Base-by-base conservation (phyloP, 441 rosid species). In the Brassica hybrid region DNA sequence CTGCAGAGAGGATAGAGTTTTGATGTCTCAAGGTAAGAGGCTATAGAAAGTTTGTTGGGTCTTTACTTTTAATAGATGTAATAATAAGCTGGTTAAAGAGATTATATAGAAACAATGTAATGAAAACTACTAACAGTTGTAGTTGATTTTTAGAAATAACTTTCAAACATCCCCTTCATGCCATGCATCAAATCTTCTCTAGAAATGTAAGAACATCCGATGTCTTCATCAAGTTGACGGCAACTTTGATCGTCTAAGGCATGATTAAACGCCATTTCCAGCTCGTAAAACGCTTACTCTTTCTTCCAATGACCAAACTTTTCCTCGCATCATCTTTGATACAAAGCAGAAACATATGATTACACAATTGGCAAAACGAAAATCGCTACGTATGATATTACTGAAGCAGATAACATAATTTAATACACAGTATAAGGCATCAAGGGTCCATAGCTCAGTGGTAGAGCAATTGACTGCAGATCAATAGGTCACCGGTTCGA, bases 381-480 rank as follows among this genome's bases (percentile, higher is more conserved):
- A 25, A 25, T 25, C 27, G 27, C 27, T 30, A 30, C 34, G 34
- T 6, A 30, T 30, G 34, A 6, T 30, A 4, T 30, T 30, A 4
- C 7, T 30, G 34, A 30, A 30, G 34, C 34, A 30, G 6, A 5
- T 30, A 4, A 30, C 6, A 30, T 30, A 30, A 30, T 30, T 30
- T 30, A 30, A 30, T 5, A 30, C 34, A 5, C 34, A 30, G 6
- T 6, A 30, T 30, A 1, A 30, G 6, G 6, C 7, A 5, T 30
- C 34, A 30, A 30, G 96, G 91, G 92, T 87, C 88, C 85, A 86
- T 93, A 87, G 97, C 97, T 95, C 95, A 91, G 97, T 89, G 90
- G 97, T 91, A 88, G 95, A 93, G 97, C 92, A 95, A 85, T 90
- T 91, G 93, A 90, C 96, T 92, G 90, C 91, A 89, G 97, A 90